Evolutionary conservation across 148 eudicot genomes (phyloP).

Genomic region (Talinum fruticosum): DNA sequence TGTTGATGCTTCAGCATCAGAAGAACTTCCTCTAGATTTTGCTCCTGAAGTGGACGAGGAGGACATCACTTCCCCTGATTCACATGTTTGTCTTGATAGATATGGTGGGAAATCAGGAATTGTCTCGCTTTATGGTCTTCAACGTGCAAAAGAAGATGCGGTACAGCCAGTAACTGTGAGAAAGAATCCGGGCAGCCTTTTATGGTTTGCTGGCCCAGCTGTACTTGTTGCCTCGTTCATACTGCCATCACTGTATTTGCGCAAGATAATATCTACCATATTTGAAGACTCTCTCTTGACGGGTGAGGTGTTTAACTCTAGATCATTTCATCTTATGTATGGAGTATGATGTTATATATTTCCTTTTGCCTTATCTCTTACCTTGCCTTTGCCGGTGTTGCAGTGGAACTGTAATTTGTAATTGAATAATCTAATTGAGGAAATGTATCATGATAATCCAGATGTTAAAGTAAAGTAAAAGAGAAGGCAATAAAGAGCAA

Average conservation of each 20-base stretch:
- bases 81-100: slow-evolving; percentile 30
- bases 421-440: too few species aligned
- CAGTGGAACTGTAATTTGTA: too few species aligned
- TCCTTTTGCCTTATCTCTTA: too few species aligned
- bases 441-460: background rate
- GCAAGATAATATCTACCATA: slow-evolving; percentile 75
- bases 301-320: slow-evolving; percentile 42
- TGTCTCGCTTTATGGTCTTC: slow-evolving; percentile 55
- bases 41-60: slow-evolving; percentile 23
- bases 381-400: too few species aligned
- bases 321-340: background rate
- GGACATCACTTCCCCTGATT: slow-evolving; percentile 24
- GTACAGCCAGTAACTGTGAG: slow-evolving; percentile 19
- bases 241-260: slow-evolving; percentile 90
- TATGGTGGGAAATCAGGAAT: slow-evolving; percentile 77
- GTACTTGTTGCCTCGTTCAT: slow-evolving; percentile 83
- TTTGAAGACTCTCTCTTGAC: slow-evolving; percentile 96
- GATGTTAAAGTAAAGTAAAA: background rate
- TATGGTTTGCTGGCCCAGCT: slow-evolving; percentile 89
- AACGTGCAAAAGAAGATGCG: slow-evolving; percentile 32
- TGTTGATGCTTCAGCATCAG: slow-evolving; percentile 46
- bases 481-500: slow-evolving; percentile 3
- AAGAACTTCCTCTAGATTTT: slow-evolving; percentile 26
- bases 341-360: background rate
- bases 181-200: slow-evolving; percentile 45